A percentile compares a stretch with the other conserved stretches of the same genome.
Evolutionary conservation across 2,329 filamentous ascomycete species (phyloP).

Genomic region (Colletotrichum higginsianum): DNA sequence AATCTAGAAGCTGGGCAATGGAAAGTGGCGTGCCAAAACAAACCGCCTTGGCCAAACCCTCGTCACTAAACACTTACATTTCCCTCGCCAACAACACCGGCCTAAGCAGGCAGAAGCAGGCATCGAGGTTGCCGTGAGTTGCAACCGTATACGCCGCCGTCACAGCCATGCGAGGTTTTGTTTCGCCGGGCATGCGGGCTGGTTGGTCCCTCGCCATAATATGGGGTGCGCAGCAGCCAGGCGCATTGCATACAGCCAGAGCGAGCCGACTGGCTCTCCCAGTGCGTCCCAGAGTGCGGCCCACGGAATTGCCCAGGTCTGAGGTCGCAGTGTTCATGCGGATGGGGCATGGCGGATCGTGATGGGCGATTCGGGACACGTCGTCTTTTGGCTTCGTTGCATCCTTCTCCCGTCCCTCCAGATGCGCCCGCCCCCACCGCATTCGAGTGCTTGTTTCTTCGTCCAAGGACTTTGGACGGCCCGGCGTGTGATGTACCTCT

Average conservation of each 20-base stretch:
- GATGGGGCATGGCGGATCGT: slow-evolving; percentile 27
- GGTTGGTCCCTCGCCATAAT: slow-evolving; percentile 11
- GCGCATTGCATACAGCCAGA: slow-evolving; percentile 23
- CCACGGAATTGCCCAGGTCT: not conserved
- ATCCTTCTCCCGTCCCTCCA: slow-evolving; percentile 10
- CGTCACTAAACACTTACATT: not conserved
- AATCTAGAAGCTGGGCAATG: slow-evolving; percentile 28
- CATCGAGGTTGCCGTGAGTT: not conserved
- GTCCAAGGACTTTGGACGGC: slow-evolving; percentile 34
- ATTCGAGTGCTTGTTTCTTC: slow-evolving; percentile 34
- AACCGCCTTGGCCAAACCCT: slow-evolving; percentile 10
- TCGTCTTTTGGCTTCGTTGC: not conserved
- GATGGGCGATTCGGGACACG: slow-evolving; percentile 7
- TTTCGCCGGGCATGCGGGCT: slow-evolving; percentile 23
- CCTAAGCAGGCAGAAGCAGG: not conserved
- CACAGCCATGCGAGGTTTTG: slow-evolving; percentile 23
- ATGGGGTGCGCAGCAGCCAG: slow-evolving; percentile 35
- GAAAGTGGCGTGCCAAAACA: not conserved
- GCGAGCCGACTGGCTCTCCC: slow-evolving; percentile 32
- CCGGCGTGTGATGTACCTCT: slow-evolving; percentile 36
- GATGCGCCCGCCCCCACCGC: slow-evolving; percentile 14
- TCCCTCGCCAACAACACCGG: not conserved
- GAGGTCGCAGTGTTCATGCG: slow-evolving; percentile 39
- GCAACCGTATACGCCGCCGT: not conserved
- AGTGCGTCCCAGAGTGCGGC: not conserved